Evolutionary conservation across 1,284 basidiomycete species (phyloP).

Genomic region (Taiwanofungus camphoratus): DNA sequence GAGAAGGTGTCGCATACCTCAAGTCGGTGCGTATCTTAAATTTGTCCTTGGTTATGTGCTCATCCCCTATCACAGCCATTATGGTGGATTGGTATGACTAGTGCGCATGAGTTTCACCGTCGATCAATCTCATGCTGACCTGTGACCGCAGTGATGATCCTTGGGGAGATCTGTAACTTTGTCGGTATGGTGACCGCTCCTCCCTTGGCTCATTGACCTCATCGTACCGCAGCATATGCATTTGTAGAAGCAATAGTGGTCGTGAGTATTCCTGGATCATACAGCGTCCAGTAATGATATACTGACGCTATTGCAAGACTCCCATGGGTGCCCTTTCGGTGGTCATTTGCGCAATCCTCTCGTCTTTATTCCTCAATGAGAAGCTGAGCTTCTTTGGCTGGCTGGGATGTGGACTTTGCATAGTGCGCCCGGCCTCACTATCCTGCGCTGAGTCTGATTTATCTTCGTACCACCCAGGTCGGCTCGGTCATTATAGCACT

Average conservation of each 20-base stretch:
- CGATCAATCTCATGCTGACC: constrained; percentile 7
- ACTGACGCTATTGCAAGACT: constrained; percentile 44
- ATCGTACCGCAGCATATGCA: constrained; percentile 61
- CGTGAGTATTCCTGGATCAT: constrained; percentile 39
- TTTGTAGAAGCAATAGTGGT: constrained; percentile 88
- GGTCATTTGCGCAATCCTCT: constrained; percentile 91
- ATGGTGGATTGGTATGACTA: constrained; percentile 87
- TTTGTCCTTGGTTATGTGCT: background rate
- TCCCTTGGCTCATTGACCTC: constrained; percentile 22
- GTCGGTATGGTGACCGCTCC: constrained; percentile 42
- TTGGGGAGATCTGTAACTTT: constrained; percentile 81
- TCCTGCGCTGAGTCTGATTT: background rate
- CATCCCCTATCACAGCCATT: constrained; percentile 40
- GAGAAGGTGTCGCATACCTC: constrained; percentile 93
- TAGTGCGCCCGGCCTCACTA: constrained; percentile 39
- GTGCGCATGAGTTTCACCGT: constrained; percentile 35
- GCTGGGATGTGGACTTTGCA: constrained; percentile 88
- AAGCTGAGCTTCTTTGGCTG: constrained; percentile 89
- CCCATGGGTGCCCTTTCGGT: constrained; percentile 95
- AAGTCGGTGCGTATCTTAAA: constrained; percentile 61
- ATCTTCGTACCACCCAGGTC: constrained; percentile 39
- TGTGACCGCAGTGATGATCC: constrained; percentile 61
- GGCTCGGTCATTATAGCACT: constrained; percentile 85
- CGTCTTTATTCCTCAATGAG: constrained; percentile 91
- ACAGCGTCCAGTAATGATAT: background rate